Base-by-base conservation (phyloP, 2,329 filamentous ascomycete species). In the Ceratocystis eucalypticola region DNA sequence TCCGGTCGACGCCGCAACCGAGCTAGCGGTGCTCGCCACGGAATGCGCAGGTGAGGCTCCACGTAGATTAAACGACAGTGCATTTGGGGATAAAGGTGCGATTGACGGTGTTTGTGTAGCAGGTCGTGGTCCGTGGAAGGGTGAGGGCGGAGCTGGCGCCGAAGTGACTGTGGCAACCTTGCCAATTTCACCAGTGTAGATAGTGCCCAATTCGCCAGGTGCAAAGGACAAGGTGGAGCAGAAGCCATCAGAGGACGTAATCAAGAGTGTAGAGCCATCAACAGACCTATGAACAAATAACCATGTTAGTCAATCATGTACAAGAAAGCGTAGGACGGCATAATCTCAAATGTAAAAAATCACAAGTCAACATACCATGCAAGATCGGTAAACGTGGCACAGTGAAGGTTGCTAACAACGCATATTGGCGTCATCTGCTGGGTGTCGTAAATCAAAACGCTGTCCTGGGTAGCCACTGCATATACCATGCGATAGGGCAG, bases 161-260 rank as follows among this genome's bases (percentile, higher is more conserved):
- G 85, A 88, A 0, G 85, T 88, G 3, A 88, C 86, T 1, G 89
- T 91, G 4, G 88, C 82, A n/a, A 66, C 82, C 83, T 70, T 88
- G 86, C 63, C 78, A 80, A 3, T 87, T 85, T 90, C 85, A 41
- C 87, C 87, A 7, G 85, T 86, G 74, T 95, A 95, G 4, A 85
- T 77, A 70, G 93, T 86, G 12, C 94, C 94, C 0, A 99, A 79
- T 74, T 99, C 94, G 7, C 90, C 89, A 1, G 88, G 79, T 1
- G 84, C 76, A 73, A 99, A 99, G 0, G 91, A 88, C 5, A 99
- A 79, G 0, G 89, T 88, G 0, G 94, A 99, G 75, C 94, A 99
- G 78, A 97, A 99, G 0, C 94, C 94, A 75, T 99, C 94, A 0
- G 94, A 96, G 0, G 94, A 99, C n/a, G 91, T 94, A 78, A 99